Base-by-base conservation (phyloP, 1,139 yeast genomes). In the Candida glucosophila region DNA sequence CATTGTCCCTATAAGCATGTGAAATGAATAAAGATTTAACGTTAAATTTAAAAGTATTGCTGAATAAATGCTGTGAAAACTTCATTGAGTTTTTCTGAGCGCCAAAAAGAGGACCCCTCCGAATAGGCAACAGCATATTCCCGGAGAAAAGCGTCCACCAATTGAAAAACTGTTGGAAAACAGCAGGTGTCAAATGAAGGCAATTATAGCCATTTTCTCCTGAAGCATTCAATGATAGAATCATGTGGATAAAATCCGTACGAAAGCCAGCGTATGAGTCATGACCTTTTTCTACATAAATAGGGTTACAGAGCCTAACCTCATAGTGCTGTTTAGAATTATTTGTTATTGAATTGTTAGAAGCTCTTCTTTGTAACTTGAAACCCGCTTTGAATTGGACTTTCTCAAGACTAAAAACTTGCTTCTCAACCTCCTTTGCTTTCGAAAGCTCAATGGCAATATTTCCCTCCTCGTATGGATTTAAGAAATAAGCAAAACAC, bases 261-360 rank as follows among this genome's bases (percentile, higher is more conserved):
- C 71, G 43, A 33, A 52, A 64, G 2, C 57, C 61, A 13, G 40
- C 40, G 36, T 55, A 65, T 0, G 69, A 62, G 33, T 65, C 72
- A 33, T 55, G 45, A 0, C 44, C 50, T 2, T 53, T 47, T 7
- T 58, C 40, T 4, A 81, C 71, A 41, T 44, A 72, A 4, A 71
- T 59, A 0, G 95, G 95, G 41, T 79, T 73, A 28, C 55, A 62
- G 20, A 85, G 51, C 14, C 68, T 54, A 6, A 86, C 65, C 4
- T 77, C 73, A 47, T 77, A 79, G 49, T 88, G 96, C 0, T 90
- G 85, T 17, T 52, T 62, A 33, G 75, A 73, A 2, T 70, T 56
- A 14, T 62, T 58, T 0, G 81, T 66, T 34, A 78, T 61, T 3
- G 54, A 38, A 2, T 60, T 61, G 15, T 40, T 30, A 3, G 29